Base-by-base conservation (phyloP, 2,329 filamentous ascomycete species). In the Ascochyta fabae region DNA sequence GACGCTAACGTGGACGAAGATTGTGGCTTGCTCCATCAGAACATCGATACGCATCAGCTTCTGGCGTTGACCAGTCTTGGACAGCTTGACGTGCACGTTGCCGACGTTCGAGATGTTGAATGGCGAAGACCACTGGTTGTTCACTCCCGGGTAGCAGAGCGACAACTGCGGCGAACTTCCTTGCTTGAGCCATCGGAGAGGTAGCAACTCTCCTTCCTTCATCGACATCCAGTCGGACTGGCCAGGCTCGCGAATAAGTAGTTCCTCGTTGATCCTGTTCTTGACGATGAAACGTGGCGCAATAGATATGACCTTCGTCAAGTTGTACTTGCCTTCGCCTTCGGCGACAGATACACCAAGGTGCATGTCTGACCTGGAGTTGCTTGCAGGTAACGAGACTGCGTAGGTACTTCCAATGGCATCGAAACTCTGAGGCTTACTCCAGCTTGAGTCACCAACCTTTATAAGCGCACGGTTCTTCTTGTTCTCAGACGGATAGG, bases 81-180 rank as follows among this genome's bases (percentile, higher is more conserved):
- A 91, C 55, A 99, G 85, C 78, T 99, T 99, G 75, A 99, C 86
- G 73, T 99, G 92, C 0, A 92, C 89, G 13, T 89, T 96, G 19
- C 95, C 95, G 39, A 98, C 84, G 69, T 98, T 95, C 0, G 93
- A 93, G 68, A 99, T 97, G 71, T 96, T 96, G 81, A 99, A 97
- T 0, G 95, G 93, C 12, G 95, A 95, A 0, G 94, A 96, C 95
- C 95, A 99, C 65, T 95, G 92, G 70, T 96, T 97, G 77, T 96
- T 96, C 41, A 97, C 86, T 0, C 94, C 95, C 0, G 93, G 91
- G 74, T 96, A 96, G 75, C 93, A 96, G 7, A 99, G 80, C 60
- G 92, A 96, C 6, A 99, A 80, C 73, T 99, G 95, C 72, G 98
- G 97, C 39, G 90, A 86, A 0, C 86, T 83, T 12, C 86, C 87